Evolutionary conservation across 768 basidiomycete genomes (phyloP).

Genomic region (Calocybe cyanea): DNA sequence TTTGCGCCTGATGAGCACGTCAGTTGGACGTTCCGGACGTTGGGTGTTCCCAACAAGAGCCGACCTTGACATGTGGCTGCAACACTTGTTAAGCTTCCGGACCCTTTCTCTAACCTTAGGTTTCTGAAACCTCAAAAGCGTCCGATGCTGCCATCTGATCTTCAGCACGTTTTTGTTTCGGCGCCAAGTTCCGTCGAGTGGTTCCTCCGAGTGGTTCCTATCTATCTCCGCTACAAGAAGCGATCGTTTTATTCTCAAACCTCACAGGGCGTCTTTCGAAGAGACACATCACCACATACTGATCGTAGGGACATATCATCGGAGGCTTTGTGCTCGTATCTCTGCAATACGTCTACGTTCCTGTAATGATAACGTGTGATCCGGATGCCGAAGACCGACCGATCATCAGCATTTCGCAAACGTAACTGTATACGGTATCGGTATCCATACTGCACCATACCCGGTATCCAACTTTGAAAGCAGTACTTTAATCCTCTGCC

Average conservation of each 20-base stretch:
- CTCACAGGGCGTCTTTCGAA: neutral
- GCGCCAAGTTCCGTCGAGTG: too few relatives aligned
- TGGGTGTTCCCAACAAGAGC: too few relatives aligned
- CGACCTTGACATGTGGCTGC: neutral
- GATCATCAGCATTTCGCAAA: conserved; percentile 10
- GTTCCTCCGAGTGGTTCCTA: neutral
- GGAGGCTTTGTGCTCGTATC: neutral
- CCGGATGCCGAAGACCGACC: conserved; percentile 2
- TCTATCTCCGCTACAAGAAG: too few relatives aligned
- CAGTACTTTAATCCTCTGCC: neutral
- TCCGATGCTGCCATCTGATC: conserved; percentile 12
- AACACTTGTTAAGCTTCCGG: conserved; percentile 3
- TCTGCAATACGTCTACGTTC: neutral
- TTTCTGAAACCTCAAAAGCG: conserved; percentile 10
- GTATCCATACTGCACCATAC: conserved; percentile 1
- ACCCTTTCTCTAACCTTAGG: conserved; percentile 8
- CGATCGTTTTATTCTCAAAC: too few relatives aligned
- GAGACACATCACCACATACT: conserved; percentile 1
- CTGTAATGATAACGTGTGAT: conserved; percentile 9
- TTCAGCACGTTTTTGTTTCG: neutral
- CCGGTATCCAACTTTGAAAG: conserved; percentile 4
- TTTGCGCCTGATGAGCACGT: too few relatives aligned
- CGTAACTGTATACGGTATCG: conserved; percentile 6
- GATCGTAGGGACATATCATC: conserved; percentile 1
- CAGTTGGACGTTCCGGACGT: too few relatives aligned